phyloP scores from a whole-genome alignment of 441 rosid genomes.

The Arabidopsis lyrata region DNA sequence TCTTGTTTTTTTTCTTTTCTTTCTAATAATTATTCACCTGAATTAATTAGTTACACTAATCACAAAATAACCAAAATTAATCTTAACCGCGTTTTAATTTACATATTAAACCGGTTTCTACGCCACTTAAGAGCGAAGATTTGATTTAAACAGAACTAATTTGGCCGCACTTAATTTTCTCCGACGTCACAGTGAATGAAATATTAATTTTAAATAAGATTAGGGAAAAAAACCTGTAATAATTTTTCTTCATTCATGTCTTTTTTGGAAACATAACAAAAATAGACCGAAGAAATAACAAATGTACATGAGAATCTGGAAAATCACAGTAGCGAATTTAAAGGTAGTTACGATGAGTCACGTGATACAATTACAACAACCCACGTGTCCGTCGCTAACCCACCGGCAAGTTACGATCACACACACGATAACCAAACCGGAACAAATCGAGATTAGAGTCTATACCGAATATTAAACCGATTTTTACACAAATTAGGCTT shows the following conservation, averaged over 20 bases:
- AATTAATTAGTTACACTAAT: conserved; percentile 16
- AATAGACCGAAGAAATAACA: conserved; percentile 24
- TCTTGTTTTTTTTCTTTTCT: too few relatives aligned
- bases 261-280: conserved; percentile 28
- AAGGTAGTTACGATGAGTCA: conserved; percentile 30
- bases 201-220: not conserved
- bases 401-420: conserved; percentile 41
- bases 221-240: not conserved
- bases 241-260: conserved; percentile 18
- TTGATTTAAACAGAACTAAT: not conserved
- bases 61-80: conserved; percentile 20
- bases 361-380: conserved; percentile 20
- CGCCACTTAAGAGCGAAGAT: not conserved
- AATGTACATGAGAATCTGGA: conserved; percentile 36
- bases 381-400: conserved; percentile 41
- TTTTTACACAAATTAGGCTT: not conserved
- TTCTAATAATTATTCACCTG: conserved; percentile 28
- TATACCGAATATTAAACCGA: conserved; percentile 9
- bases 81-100: not conserved
- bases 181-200: not conserved
- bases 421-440: conserved; percentile 26
- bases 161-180: not conserved
- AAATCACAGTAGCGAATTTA: conserved; percentile 19
- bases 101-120: conserved; percentile 22
- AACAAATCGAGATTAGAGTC: not conserved